Evolutionary conservation across 164 flowering plant species (phyloP).

Genomic region (Nelumbo lutea): DNA sequence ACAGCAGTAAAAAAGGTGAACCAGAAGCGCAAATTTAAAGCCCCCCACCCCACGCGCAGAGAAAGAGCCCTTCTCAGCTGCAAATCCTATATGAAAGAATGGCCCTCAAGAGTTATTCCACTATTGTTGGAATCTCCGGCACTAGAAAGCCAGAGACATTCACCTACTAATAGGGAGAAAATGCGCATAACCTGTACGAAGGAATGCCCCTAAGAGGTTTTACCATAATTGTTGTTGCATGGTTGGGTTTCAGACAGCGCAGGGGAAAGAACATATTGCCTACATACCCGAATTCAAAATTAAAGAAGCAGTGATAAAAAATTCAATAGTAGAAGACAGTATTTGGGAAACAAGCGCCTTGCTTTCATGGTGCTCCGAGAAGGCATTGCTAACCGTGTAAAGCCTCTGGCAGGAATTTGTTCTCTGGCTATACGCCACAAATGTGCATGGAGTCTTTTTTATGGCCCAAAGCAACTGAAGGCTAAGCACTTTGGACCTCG

Average conservation of each 20-base stretch:
- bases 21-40: not conserved
- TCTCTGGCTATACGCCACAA: slow-evolving; percentile 3
- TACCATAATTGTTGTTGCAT: not conserved
- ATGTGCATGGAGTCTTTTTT: slow-evolving; percentile 11
- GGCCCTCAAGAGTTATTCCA: too few species aligned
- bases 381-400: not conserved
- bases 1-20: not conserved
- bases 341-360: not conserved
- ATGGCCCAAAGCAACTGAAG: slow-evolving; percentile 10
- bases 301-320: too few species aligned
- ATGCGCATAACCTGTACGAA: too few species aligned
- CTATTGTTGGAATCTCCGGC: too few species aligned
- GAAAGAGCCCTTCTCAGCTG: too few species aligned
- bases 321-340: too few species aligned
- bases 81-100: too few species aligned
- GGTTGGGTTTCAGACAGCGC: not conserved
- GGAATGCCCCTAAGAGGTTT: not conserved
- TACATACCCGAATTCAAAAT: not conserved
- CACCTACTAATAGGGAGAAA: too few species aligned
- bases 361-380: not conserved
- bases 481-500: slow-evolving; percentile 9
- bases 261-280: not conserved
- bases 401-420: not conserved
- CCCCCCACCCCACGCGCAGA: too few species aligned
- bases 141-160: too few species aligned